A percentile compares a stretch with the other conserved stretches of the same genome.
These are phyloP conservation scores for Ocimum tenuiflorum DNA, from an alignment of 257 asterid species.

Conservation along the genomic window DNA sequence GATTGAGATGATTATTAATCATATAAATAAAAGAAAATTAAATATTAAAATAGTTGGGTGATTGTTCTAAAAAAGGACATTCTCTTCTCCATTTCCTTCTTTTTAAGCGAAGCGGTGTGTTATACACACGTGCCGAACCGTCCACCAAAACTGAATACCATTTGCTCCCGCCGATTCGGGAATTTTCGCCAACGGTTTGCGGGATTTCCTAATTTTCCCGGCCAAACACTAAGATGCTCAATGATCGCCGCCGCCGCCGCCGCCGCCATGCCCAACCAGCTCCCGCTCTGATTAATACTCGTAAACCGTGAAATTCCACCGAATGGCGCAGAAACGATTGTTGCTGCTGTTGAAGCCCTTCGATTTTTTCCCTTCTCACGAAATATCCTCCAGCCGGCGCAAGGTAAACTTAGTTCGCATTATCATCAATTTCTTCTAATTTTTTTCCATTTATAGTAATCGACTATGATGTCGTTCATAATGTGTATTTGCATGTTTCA, in stretches of 20 bases:
- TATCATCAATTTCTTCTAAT: neutral
- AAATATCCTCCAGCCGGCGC: conserved; percentile 27
- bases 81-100: too few species aligned
- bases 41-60: too few species aligned
- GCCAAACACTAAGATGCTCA: neutral
- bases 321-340: conserved; percentile 61
- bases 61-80: too few species aligned
- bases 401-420: conserved; percentile 31
- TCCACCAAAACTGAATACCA: neutral
- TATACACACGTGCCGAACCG: neutral
- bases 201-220: neutral
- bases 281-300: neutral
- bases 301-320: neutral
- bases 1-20: too few species aligned
- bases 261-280: conserved; percentile 9
- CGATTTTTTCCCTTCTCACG: conserved; percentile 40
- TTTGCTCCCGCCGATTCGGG: conserved; percentile 1
- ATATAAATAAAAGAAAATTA: too few species aligned
- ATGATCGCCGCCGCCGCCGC: neutral
- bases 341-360: conserved; percentile 57
- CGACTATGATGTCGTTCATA: too few species aligned
- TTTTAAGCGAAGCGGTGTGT: too few species aligned
- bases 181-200: neutral
- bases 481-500: neutral
- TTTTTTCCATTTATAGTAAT: too few species aligned